Evolutionary conservation across 2,329 filamentous ascomycete species (phyloP).

Genomic region (Trichoderma breve): DNA sequence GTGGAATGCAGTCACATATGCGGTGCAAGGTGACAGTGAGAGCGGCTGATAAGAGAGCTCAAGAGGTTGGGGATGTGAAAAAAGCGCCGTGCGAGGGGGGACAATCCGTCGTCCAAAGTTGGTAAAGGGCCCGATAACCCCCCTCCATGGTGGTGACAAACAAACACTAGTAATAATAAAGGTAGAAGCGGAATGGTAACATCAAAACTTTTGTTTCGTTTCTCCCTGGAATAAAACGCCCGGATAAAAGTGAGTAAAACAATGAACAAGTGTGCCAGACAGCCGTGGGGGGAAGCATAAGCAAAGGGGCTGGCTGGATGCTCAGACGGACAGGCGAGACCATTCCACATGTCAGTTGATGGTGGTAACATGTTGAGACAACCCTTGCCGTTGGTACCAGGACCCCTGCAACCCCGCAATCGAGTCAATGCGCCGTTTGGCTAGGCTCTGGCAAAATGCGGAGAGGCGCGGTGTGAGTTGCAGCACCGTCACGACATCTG

Average conservation of each 20-base stretch:
- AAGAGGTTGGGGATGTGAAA: not conserved
- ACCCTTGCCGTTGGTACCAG: not conserved
- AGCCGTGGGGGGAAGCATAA: not conserved
- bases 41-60: conserved; percentile 15
- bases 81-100: not conserved
- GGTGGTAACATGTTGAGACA: conserved; percentile 8
- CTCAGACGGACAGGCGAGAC: not conserved
- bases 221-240: not conserved
- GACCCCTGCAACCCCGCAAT: conserved; percentile 30
- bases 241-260: not conserved
- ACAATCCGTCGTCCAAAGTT: not conserved
- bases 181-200: not conserved
- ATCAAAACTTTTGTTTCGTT: conserved; percentile 6
- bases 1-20: conserved; percentile 7
- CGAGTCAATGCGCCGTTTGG: conserved; percentile 22
- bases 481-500: conserved; percentile 17
- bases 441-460: conserved; percentile 9
- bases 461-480: conserved; percentile 17
- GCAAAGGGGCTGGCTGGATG: not conserved
- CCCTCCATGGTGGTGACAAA: not conserved
- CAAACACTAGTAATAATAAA: not conserved
- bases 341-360: not conserved
- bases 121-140: not conserved
- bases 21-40: conserved; percentile 3
- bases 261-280: not conserved